Base-by-base conservation (phyloP, 2,329 filamentous ascomycete species). In the Aureobasidium musti region DNA sequence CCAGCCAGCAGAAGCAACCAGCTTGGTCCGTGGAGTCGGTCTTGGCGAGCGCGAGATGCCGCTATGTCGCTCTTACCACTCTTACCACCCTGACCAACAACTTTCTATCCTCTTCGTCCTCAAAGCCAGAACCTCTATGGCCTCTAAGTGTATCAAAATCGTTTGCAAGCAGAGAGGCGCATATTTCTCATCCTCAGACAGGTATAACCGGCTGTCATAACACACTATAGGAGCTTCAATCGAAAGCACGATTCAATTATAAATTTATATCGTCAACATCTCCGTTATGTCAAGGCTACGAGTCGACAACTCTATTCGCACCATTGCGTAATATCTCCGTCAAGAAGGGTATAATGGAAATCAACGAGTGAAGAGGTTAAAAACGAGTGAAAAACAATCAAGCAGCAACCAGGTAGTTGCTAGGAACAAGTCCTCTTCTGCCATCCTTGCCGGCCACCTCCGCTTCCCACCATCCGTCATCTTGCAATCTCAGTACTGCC, bases 381-480 rank as follows among this genome's bases (percentile, higher is more conserved):
- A 2, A 8, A 64, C 49, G 45, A 64, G 45, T 1, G 61, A 54
- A 45, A 63, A 11, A 30, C 13, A 5, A 33, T 66, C 43, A 66
- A 43, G 53, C 64, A 59, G 41, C 17, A 26, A 53, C 54, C 19
- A 66, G 75, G 73, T 89, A 89, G 76, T 89, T 89, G 70, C 85
- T 88, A 2, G 87, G 87, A 61, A 89, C 87, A 71, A 89, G 78
- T 28, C 87, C 87, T 19, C 83, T 77, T 47, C 79, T 76, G 47
- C 79, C 79, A 69, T 81, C 81, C 72, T 82, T 83, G 23, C 89
- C 88, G 53, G 93, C 91, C 47, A 97, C 87, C 77, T 97, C 94
- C 14, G 96, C 96, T 80, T 99, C 95, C 95, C 96, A 99, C 95
- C 95, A 99, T 23, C 95, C 95, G 75, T 99, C 95, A 76, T 99